phyloP scores from a whole-genome alignment of 2,329 filamentous ascomycete genomes.

The Alternaria rosae region DNA sequence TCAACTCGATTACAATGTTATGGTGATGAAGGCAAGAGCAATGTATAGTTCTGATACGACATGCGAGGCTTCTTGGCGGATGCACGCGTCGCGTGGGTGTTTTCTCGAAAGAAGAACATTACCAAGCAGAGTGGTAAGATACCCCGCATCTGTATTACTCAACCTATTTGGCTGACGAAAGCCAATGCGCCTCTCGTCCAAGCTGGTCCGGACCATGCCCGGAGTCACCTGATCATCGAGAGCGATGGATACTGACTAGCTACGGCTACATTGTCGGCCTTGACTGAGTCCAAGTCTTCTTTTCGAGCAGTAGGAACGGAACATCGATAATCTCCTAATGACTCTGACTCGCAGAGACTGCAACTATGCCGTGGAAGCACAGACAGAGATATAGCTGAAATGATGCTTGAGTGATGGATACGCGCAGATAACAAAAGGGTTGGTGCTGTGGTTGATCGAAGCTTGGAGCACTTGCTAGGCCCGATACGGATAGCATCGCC shows the following conservation, averaged over 20 bases:
- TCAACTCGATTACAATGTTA: neutral
- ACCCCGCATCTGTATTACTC: conserved; percentile 21
- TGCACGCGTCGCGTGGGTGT: conserved; percentile 1
- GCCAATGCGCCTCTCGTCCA: conserved; percentile 12
- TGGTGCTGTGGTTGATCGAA: neutral
- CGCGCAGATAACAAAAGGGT: neutral
- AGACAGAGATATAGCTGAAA: neutral
- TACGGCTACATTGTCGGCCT: neutral
- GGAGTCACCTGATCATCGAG: neutral
- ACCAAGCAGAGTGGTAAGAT: conserved; percentile 6
- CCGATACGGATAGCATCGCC: neutral
- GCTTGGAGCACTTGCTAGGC: neutral
- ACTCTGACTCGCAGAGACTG: neutral
- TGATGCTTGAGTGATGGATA: neutral
- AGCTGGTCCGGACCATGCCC: neutral
- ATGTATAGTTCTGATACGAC: neutral
- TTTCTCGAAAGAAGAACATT: neutral
- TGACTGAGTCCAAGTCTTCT: neutral
- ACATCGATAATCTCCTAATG: neutral
- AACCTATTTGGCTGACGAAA: conserved; percentile 12
- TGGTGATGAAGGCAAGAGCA: neutral
- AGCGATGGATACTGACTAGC: neutral
- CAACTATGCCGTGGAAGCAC: neutral
- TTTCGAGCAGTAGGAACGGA: neutral
- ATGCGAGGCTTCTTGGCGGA: neutral